phyloP scores from a whole-genome alignment of 805 yeast genomes.

The Priceomyces carsonii region DNA sequence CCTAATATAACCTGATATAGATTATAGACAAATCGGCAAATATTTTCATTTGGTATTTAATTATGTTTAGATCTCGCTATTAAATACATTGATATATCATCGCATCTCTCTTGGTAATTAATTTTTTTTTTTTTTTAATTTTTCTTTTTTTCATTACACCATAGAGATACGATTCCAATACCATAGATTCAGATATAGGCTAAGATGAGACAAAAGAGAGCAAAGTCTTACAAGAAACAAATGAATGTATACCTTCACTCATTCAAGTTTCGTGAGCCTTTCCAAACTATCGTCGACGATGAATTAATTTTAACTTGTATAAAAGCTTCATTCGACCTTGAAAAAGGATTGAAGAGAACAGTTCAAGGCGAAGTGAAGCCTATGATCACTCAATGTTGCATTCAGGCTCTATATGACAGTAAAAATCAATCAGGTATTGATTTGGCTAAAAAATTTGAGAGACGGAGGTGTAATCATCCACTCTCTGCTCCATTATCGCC shows the following conservation, averaged over 20 bases:
- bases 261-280: slow-evolving; percentile 92
- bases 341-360: slow-evolving; percentile 77
- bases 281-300: slow-evolving; percentile 86
- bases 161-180: too few species aligned
- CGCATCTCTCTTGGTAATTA: too few species aligned
- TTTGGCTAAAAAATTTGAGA: slow-evolving; percentile 79
- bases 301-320: slow-evolving; percentile 67
- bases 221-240: slow-evolving; percentile 90
- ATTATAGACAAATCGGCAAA: too few species aligned
- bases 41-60: too few species aligned
- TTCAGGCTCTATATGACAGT: slow-evolving; percentile 76
- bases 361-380: slow-evolving; percentile 84
- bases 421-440: slow-evolving; percentile 76
- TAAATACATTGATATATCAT: too few species aligned
- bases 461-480: slow-evolving; percentile 89
- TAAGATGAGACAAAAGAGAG: slow-evolving; percentile 92
- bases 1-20: too few species aligned
- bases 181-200: background rate
- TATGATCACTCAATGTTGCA: slow-evolving; percentile 94
- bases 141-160: too few species aligned
- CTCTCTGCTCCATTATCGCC: slow-evolving; percentile 63
- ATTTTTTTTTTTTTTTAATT: too few species aligned
- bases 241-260: slow-evolving; percentile 82
- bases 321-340: slow-evolving; percentile 71
- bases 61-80: too few species aligned